Base-by-base conservation (phyloP, 2,329 filamentous ascomycete species). In the Xylariaceae sp. region DNA sequence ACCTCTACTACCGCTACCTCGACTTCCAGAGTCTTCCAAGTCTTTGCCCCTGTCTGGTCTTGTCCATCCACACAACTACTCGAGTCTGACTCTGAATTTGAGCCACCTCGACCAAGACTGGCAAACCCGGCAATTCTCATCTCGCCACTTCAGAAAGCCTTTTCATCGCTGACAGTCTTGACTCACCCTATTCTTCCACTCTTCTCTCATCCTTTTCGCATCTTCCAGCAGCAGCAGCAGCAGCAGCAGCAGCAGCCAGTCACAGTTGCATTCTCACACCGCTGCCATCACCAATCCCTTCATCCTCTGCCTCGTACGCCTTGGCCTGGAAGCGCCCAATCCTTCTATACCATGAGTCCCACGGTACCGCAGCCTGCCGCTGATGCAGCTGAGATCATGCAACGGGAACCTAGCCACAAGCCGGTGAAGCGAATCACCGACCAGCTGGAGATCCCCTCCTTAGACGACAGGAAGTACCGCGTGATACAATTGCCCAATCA, bases 401-500 rank as follows among this genome's bases (percentile, higher is more conserved):
- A 38, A 19, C 55, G 54, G 45, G 55, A 64, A 43, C 55, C 59
- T 33, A 48, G 50, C 38, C 51, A 55, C 33, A 58, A 53, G 35
- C 53, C 60, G 3, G 63, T 66, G 34, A 62, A 67, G 54, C 56
- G 64, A 34, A 51, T 62, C 16, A 49, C 59, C 22, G 60, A 62
- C 42, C 46, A 60, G 33, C 43, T 62, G 19, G 60, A 63, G 49
- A 53, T 56, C 13, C 58, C 59, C 19, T 61, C 57, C n/a, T 40
- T 62, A 29, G 91, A 97, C 65, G 83, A 95, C 63, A 81, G 91
- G 39, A 78, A 81, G 24, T 98, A 98, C 63, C 79, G 91, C 43
- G 89, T 98, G 49, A 83, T 97, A 54, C 79, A 81, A 39, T 74
- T 98, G 39, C 71, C 79, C 35, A 98, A 98, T 65, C 76, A 90